phyloP scores from a whole-genome alignment of 2,329 filamentous ascomycete species.

The Colletotrichum scovillei region DNA sequence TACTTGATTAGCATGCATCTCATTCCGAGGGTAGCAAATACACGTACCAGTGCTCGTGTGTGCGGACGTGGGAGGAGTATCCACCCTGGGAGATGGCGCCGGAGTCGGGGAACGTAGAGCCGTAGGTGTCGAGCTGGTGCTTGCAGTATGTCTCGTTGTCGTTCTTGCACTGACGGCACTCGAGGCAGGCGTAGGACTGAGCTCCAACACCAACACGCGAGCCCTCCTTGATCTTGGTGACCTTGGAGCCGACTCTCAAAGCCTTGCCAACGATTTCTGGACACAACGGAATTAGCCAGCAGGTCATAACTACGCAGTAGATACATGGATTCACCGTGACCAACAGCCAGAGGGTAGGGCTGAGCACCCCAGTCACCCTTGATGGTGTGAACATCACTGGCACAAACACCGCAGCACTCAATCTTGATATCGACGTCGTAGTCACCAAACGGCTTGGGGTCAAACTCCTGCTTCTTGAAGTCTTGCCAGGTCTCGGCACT shows the following conservation, averaged over 20 bases:
- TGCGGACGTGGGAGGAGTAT: slow-evolving; percentile 73
- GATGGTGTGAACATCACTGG: slow-evolving; percentile 78
- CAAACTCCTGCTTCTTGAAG: slow-evolving; percentile 79
- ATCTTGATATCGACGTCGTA: slow-evolving; percentile 91
- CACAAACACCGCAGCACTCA: slow-evolving; percentile 81
- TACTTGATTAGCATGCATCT: neutral
- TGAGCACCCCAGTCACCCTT: slow-evolving; percentile 75
- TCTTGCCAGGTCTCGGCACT: slow-evolving; percentile 65
- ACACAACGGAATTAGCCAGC: neutral
- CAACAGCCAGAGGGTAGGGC: slow-evolving; percentile 73
- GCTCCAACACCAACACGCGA: slow-evolving; percentile 77
- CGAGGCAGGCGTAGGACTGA: slow-evolving; percentile 72
- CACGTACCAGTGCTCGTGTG: slow-evolving; percentile 77
- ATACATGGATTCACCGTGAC: slow-evolving; percentile 63
- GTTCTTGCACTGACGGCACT: slow-evolving; percentile 73
- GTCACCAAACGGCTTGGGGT: slow-evolving; percentile 87
- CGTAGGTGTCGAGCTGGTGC: slow-evolving; percentile 71
- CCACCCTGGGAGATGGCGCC: slow-evolving; percentile 74
- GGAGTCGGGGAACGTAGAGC: slow-evolving; percentile 64
- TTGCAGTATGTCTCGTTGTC: slow-evolving; percentile 77
- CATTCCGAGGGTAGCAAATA: neutral
- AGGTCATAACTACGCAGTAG: neutral
- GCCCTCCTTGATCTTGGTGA: slow-evolving; percentile 69
- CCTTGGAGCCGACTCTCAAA: slow-evolving; percentile 73
- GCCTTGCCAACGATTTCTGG: slow-evolving; percentile 77